Conservation (phyloP, 345 rosid genomes). For the Eucalyptus coolabah region DNA sequence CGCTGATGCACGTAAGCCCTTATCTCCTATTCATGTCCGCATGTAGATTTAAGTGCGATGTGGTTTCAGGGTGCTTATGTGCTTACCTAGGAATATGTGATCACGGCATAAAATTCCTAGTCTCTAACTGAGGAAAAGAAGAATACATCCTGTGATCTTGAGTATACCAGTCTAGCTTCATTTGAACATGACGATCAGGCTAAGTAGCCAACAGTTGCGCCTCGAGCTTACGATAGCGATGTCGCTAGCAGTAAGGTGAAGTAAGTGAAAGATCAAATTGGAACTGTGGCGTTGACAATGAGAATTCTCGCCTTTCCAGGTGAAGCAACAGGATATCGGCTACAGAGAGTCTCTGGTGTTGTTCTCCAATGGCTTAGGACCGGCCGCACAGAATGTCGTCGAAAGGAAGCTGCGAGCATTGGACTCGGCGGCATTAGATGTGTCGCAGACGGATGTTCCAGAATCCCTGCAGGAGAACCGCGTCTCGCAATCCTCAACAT, state of each 20-base stretch:
- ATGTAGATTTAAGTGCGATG: not conserved
- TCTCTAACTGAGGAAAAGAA: not conserved
- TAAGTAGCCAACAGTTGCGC: not conserved
- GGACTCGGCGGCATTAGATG: not conserved
- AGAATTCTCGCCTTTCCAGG: conserved; percentile 5
- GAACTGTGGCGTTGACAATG: not conserved
- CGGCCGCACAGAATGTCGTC: conserved; percentile 30
- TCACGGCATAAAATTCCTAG: not conserved
- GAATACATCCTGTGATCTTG: not conserved
- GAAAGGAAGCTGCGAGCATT: conserved; percentile 8
- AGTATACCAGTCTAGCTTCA: not conserved
- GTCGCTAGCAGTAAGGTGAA: not conserved
- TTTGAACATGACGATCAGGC: not conserved
- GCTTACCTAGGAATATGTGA: not conserved
- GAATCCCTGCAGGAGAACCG: not conserved
- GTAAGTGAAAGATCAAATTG: not conserved
- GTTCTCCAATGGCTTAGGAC: conserved; percentile 39
- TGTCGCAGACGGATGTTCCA: not conserved
- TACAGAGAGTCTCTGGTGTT: conserved; percentile 27
- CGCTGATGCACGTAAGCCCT: conserved; percentile 22
- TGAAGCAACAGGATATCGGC: conserved; percentile 11
- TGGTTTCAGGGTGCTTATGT: not conserved
- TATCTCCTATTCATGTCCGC: not conserved
- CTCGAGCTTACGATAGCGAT: not conserved
- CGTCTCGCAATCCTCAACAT: not conserved